phyloP scores from a whole-genome alignment of 140 eudicot species.

The Bidens hawaiensis region DNA sequence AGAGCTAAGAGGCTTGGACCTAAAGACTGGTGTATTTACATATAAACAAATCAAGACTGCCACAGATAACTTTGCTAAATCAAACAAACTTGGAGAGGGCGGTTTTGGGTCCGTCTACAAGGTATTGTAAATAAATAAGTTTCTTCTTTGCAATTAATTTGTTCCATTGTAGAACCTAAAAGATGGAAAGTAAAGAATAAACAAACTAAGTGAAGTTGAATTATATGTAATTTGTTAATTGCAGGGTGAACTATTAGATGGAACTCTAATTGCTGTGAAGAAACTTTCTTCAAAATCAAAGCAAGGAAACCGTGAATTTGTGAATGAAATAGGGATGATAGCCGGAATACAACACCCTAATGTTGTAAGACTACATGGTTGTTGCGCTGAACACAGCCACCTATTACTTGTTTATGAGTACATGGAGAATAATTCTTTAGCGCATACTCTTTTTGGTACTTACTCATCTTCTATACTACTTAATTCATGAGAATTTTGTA shows the following conservation, averaged over 20 bases:
- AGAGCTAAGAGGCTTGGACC: slow-evolving; percentile 49
- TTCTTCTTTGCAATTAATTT: not conserved
- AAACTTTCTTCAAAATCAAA: slow-evolving; percentile 60
- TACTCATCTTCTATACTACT: not conserved
- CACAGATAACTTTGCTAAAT: slow-evolving; percentile 52
- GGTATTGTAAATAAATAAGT: slow-evolving; percentile 28
- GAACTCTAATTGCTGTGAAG: slow-evolving; percentile 59
- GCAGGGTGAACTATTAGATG: slow-evolving; percentile 60
- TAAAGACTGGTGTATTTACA: slow-evolving; percentile 56
- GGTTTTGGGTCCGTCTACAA: slow-evolving; percentile 87
- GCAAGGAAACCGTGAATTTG: slow-evolving; percentile 62
- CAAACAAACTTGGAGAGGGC: slow-evolving; percentile 87
- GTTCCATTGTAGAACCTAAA: not conserved
- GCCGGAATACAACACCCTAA: slow-evolving; percentile 62
- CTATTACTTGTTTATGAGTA: slow-evolving; percentile 65
- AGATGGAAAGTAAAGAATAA: not conserved
- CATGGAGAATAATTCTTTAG: slow-evolving; percentile 71
- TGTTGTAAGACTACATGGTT: slow-evolving; percentile 59
- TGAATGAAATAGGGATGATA: slow-evolving; percentile 65
- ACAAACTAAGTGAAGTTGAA: not conserved
- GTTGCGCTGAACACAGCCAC: slow-evolving; percentile 60
- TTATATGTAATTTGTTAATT: not conserved
- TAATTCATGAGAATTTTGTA: not conserved
- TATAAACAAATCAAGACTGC: slow-evolving; percentile 71
- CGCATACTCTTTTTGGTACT: slow-evolving; percentile 54